Conservation (phyloP, 2,329 filamentous ascomycete species). For the Tolypocladium capitatum region DNA sequence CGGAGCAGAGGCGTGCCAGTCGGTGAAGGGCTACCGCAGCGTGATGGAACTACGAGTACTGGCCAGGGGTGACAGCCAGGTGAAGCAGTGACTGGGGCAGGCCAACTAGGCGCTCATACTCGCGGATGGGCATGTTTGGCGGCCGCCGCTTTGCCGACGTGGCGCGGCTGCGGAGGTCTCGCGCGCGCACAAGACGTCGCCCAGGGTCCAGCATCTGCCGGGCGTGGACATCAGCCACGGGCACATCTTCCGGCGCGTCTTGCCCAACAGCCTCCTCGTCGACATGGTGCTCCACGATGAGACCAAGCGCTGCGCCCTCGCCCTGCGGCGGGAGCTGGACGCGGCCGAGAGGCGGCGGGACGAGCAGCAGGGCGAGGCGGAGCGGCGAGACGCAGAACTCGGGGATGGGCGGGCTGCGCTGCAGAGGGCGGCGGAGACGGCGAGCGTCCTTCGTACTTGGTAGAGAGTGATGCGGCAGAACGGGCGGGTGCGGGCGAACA, state of each 20-base stretch:
- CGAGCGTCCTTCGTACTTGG: no score
- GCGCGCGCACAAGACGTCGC: constrained; percentile 27
- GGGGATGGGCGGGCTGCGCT: constrained; percentile 22
- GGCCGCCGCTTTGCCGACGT: no score
- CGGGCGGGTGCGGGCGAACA: no score
- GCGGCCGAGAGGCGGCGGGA: constrained; percentile 17
- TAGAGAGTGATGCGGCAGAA: no score
- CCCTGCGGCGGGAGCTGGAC: constrained; percentile 17
- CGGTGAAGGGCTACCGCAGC: no score
- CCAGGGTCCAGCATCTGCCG: constrained; percentile 23
- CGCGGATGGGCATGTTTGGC: no score
- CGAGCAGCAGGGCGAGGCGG: constrained; percentile 16
- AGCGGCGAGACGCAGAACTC: constrained; percentile 13
- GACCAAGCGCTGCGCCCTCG: constrained; percentile 27
- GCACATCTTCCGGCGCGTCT: constrained; percentile 32
- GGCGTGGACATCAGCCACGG: constrained; percentile 29
- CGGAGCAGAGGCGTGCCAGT: no score
- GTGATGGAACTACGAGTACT: no score
- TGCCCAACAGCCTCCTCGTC: constrained; percentile 42
- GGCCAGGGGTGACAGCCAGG: no score
- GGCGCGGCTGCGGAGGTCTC: constrained; percentile 23
- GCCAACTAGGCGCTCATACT: no score
- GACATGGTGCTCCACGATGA: constrained; percentile 39
- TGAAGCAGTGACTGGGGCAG: no score
- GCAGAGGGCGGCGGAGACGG: constrained; percentile 17